A percentile compares a stretch with the other conserved stretches of the same genome.
phyloP scores from a whole-genome alignment of 1,139 yeast species.

The Nakaseomyces bracarensis region DNA sequence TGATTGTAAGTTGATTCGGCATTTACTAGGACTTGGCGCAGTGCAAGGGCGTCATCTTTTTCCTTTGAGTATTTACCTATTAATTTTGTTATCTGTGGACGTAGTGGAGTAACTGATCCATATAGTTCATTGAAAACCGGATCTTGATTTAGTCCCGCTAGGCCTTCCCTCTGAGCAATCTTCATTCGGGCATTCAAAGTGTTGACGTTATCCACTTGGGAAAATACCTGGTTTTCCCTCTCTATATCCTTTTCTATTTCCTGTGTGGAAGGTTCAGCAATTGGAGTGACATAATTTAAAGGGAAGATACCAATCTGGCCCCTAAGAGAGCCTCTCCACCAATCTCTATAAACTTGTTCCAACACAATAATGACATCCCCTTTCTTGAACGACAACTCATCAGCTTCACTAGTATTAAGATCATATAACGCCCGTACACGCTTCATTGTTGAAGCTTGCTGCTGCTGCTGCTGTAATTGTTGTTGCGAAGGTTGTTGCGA shows the following conservation, averaged over 20 bases:
- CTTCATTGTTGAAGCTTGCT: constrained; percentile 37
- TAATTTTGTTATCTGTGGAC: constrained; percentile 63
- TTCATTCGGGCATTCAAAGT: constrained; percentile 38
- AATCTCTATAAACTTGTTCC: constrained; percentile 82
- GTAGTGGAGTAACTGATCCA: constrained; percentile 59
- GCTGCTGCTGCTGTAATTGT: constrained; percentile 8
- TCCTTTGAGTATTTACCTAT: constrained; percentile 69
- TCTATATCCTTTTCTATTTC: constrained; percentile 39
- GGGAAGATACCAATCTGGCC: constrained; percentile 92
- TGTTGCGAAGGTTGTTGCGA: too few species aligned
- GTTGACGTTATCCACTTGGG: constrained; percentile 52
- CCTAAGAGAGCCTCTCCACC: constrained; percentile 88
- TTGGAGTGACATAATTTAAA: constrained; percentile 77
- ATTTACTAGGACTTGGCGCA: constrained; percentile 58
- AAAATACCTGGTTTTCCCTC: constrained; percentile 40
- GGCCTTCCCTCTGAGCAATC: constrained; percentile 26
- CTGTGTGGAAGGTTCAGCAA: constrained; percentile 56
- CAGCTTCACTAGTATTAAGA: constrained; percentile 59
- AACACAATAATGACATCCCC: constrained; percentile 78
- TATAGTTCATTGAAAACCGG: constrained; percentile 49
- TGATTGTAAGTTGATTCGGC: constrained; percentile 67
- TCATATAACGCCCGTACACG: constrained; percentile 84
- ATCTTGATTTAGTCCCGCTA: constrained; percentile 40
- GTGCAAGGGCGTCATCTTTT: constrained; percentile 63
- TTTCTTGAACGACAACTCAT: constrained; percentile 61